These are phyloP conservation scores for Paramecium primaurelia DNA, from an alignment of 73 alveolate genomes.

Conservation along the genomic window DNA sequence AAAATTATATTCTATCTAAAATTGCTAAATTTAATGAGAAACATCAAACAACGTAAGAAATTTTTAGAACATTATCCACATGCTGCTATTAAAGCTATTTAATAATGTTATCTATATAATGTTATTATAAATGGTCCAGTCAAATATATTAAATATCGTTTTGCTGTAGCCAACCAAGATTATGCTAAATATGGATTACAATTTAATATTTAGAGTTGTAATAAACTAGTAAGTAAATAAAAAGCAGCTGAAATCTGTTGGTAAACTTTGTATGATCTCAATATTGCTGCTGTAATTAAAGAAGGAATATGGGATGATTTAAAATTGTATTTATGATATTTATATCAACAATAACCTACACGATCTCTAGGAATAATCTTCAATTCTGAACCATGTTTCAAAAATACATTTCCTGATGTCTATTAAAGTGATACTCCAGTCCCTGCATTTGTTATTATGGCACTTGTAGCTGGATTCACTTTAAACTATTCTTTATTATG, in stretches of 20 bases:
- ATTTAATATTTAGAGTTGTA: background rate
- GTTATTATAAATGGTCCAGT: background rate
- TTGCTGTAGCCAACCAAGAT: background rate
- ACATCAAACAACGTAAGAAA: background rate
- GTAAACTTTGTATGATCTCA: background rate
- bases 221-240: background rate
- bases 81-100: background rate
- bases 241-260: background rate
- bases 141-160: background rate
- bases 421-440: slow-evolving; percentile 90
- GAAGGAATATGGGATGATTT: background rate
- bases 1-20: background rate
- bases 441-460: slow-evolving; percentile 89
- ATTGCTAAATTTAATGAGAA: background rate
- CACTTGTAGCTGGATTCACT: slow-evolving; percentile 91
- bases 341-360: slow-evolving; percentile 73
- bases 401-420: slow-evolving; percentile 89
- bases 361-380: slow-evolving; percentile 96
- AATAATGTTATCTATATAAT: background rate
- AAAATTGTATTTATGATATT: background rate
- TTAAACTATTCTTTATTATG: slow-evolving; percentile 63
- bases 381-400: slow-evolving; percentile 94
- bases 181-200: background rate
- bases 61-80: background rate
- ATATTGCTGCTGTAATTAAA: background rate